Evolutionary conservation across 164 flowering plant species (phyloP), one percentile per base, ranked within the genome.

Genomic region (Liquidambar formosana): DNA sequence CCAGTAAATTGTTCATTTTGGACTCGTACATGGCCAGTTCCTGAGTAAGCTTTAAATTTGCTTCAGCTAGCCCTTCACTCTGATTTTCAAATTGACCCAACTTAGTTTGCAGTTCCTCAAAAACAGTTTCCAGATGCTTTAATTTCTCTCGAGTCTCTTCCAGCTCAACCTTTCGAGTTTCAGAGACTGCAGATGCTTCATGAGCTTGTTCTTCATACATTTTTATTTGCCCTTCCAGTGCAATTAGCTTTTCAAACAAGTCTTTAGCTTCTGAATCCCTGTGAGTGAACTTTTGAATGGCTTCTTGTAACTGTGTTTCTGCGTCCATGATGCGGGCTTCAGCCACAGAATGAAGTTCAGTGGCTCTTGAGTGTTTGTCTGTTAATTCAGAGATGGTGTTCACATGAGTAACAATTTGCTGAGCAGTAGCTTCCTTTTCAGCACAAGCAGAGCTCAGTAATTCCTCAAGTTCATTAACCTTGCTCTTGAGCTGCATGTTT

Each of bases 381-480:
- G 85, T 84, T 64, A 90, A 77, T 47, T 90, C 93, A 38, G 81
- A 63, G 41, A 90, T 75, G 10, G 85, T 73, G 33, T 28, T 83
- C 74, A 73, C 41, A 70, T 90, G 92, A 62, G 85, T 84, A 77
- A 79, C 79, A 71, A 92, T 75, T 70, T 81, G 82, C 62, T 84
- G 80, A 54, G 77, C 64, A 57, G 80, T 69, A 23, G 75, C 76
- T 73, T 90, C 90, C 79, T 81, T 90, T 65, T 93, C 94, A 33
- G 79, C 75, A 67, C 43, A n/a, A 21, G 80, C 76, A 41, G 87
- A 72, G 61, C 54, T 81, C 14, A 89, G 80, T 61, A 78, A 61
- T 53, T 86, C 86, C 75, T 93, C 81, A 71, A 88, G 89, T 73
- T 93, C 96, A 63, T 78, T 72, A 23, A 89, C 67, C 80, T 83